These are phyloP conservation scores for Phyllosticta citriasiana DNA, from an alignment of 2,329 filamentous ascomycete species.

Conservation along the genomic window DNA sequence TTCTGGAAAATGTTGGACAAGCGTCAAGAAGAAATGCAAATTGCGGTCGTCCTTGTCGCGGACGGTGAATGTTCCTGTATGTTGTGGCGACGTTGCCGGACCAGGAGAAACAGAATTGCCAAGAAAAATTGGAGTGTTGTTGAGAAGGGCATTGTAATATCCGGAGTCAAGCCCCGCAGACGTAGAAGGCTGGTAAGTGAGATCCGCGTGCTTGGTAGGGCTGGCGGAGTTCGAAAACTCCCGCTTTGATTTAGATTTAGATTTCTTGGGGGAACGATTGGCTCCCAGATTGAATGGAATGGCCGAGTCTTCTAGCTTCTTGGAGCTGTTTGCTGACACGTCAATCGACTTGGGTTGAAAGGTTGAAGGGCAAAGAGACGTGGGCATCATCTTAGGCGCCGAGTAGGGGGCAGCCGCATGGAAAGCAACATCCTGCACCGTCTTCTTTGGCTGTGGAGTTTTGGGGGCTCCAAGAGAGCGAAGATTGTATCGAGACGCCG, in stretches of 20 bases:
- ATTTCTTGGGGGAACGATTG: background rate
- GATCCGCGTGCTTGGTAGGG: slow-evolving; percentile 21
- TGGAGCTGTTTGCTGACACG: background rate
- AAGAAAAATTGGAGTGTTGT: slow-evolving; percentile 10
- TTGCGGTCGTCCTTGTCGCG: slow-evolving; percentile 37
- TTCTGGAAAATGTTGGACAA: slow-evolving; percentile 32
- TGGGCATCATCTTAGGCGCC: slow-evolving; percentile 2
- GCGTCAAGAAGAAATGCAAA: slow-evolving; percentile 33
- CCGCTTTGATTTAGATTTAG: background rate
- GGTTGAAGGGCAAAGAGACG: background rate
- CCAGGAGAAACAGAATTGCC: slow-evolving; percentile 11
- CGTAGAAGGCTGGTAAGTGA: slow-evolving; percentile 11
- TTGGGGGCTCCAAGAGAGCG: background rate
- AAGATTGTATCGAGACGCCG: background rate
- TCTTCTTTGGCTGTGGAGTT: slow-evolving; percentile 4
- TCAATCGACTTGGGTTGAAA: background rate
- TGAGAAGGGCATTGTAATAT: slow-evolving; percentile 5
- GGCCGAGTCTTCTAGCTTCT: background rate
- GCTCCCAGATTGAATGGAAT: slow-evolving; percentile 3
- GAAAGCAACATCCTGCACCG: background rate
- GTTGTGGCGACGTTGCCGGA: background rate
- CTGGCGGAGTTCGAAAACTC: slow-evolving; percentile 10
- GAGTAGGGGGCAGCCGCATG: background rate
- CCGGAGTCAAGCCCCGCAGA: slow-evolving; percentile 10
- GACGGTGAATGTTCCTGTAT: slow-evolving; percentile 20